Base-by-base conservation (phyloP, 805 yeast genomes). In the Pichia insulana region DNA sequence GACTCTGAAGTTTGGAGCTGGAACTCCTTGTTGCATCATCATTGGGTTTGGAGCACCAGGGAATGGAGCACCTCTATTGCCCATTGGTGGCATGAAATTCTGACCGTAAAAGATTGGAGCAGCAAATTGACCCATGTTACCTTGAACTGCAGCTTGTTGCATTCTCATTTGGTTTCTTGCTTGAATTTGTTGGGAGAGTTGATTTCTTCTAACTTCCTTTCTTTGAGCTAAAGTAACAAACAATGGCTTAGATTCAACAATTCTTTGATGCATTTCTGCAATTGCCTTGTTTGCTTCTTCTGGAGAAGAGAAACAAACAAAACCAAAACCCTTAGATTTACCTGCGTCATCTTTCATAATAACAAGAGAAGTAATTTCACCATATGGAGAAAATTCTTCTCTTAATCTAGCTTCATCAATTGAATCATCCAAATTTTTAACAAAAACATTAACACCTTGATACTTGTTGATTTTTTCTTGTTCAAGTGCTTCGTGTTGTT, bases 251-350 rank as follows among this genome's bases (percentile, higher is more conserved):
- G 89, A 87, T 56, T 79, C 81, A 57, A 92, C 78, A 82, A 90
- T 83, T 65, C 88, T 84, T 72, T 88, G 96, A 79, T 90, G 88
- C 96, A 90, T 89, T 75, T 90, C 98, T 57, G 90, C 76, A 65
- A 90, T 87, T 53, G 98, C 98, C 73, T 87, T 88, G 59, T 96
- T 85, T 56, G 98, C 98, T 78, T 92, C 98, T 69, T 92, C 98
- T 62, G 97, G 96, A 51, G 92, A 69, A 44, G 96, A 80, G 83
- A 82, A 92, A 72, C 98, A 88, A 56, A 92, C 98, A 65, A 92
- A 92, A 62, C 98, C 98, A 65, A 92, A 92, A 55, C 97, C 97
- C 75, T 86, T 90, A 51, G 97, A 87, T 71, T 87, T 87, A 58
- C 95, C 97, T 49, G 78, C 66, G 59, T 89, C 97, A 63, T 86